Base-by-base conservation (phyloP, 768 basidiomycete species). In the Arthromyces matolae region DNA sequence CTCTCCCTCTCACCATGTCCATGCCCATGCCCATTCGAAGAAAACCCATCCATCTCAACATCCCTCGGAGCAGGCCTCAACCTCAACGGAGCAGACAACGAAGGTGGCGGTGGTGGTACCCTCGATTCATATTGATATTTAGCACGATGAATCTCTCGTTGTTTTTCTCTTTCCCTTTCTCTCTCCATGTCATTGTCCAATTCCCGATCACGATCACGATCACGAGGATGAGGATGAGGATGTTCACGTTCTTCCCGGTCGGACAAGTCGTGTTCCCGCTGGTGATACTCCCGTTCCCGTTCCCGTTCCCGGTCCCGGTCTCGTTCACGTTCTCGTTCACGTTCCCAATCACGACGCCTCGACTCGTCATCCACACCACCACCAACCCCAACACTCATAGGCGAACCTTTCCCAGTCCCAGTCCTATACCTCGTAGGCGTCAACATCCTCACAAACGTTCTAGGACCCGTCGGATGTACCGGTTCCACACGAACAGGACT, bases 401-500 rank as follows among this genome's bases (percentile, higher is more conserved):
- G n/a, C n/a, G n/a, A n/a, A n/a, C n/a, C n/a, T n/a, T n/a, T n/a
- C n/a, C n/a, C n/a, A n/a, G n/a, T n/a, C n/a, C n/a, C n/a, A n/a
- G n/a, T n/a, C n/a, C n/a, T n/a, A 27, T 37, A 36, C 4, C 45
- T 34, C 0, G 45, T 42, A 0, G 52, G 53, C 0, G 53, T 54
- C 16, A 54, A 24, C 8, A 25, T 27, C 5, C 53, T 39, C 2
- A 54, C 6, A 19, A 27, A 54, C 0, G 49, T 29, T 7, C 53
- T 22, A 0, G 53, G 44, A 1, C 29, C 39, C 0, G 40, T 22
- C 2, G 35, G 27, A 1, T 46, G 45, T 8, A 54, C 1, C 2
- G 53, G 45, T 22, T 49, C 45, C 4, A 54, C 45, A 7, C 53
- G 49, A 0, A 47, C 49, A 8, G 53, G 53, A 1, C 49, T 50